Evolutionary conservation across 2,329 filamentous ascomycete species (phyloP).

Genomic region (Pseudogymnoascus sp.): DNA sequence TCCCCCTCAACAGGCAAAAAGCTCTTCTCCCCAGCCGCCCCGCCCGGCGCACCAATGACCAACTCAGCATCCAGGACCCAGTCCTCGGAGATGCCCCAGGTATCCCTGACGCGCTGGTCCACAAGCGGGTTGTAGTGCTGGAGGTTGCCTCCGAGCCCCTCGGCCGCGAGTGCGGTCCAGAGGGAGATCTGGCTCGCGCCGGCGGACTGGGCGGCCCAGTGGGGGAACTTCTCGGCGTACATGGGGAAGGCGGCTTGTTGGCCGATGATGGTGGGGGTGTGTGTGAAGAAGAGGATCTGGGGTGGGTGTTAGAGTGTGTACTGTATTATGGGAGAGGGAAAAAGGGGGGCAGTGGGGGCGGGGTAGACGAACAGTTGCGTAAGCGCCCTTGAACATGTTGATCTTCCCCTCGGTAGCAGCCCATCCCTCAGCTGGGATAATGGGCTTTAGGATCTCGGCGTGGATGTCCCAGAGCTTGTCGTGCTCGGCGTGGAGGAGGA

Average conservation of each 20-base stretch:
- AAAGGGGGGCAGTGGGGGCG: neutral
- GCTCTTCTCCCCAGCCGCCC: conserved; percentile 51
- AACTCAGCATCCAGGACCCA: conserved; percentile 79
- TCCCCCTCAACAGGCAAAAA: conserved; percentile 53
- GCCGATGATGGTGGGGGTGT: conserved; percentile 55
- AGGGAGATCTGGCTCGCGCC: conserved; percentile 76
- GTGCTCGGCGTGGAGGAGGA: conserved; percentile 76
- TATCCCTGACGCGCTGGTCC: conserved; percentile 56
- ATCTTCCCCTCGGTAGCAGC: conserved; percentile 18
- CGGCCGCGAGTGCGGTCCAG: conserved; percentile 75
- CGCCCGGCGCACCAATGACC: conserved; percentile 63
- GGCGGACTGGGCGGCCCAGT: conserved; percentile 66
- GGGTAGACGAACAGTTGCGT: conserved; percentile 61
- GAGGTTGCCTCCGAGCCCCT: conserved; percentile 79
- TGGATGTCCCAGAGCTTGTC: conserved; percentile 78
- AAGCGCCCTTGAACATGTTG: conserved; percentile 56
- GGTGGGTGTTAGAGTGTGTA: neutral
- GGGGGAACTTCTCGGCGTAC: conserved; percentile 73
- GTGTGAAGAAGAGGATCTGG: conserved; percentile 77
- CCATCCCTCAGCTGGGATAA: conserved; percentile 47
- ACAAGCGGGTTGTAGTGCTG: conserved; percentile 91
- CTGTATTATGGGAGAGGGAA: neutral
- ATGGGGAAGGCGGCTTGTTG: conserved; percentile 61
- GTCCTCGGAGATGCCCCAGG: conserved; percentile 61
- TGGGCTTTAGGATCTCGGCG: conserved; percentile 52